Conservation (phyloP, 2,329 filamentous ascomycete species). For the Tetracladium maxilliforme region DNA sequence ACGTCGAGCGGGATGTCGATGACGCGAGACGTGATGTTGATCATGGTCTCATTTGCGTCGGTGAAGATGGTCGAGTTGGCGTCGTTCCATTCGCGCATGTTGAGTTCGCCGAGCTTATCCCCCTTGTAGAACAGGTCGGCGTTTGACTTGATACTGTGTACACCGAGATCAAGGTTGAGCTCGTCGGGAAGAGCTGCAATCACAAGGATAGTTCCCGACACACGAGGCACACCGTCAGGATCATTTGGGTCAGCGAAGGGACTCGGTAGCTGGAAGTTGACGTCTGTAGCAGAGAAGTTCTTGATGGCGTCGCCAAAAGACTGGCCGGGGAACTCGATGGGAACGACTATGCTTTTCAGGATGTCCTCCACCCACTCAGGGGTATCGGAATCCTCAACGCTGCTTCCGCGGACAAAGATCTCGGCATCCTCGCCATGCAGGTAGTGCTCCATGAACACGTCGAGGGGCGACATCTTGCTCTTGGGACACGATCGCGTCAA, state of each 20-base stretch:
- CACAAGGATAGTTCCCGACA: constrained; percentile 74
- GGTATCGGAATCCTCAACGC: constrained; percentile 47
- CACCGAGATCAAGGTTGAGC: constrained; percentile 73
- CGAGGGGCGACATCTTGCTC: constrained; percentile 67
- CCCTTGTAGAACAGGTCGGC: constrained; percentile 70
- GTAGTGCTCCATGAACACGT: constrained; percentile 67
- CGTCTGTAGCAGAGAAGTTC: constrained; percentile 75
- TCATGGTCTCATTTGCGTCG: constrained; percentile 38
- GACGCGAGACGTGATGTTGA: constrained; percentile 65
- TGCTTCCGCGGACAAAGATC: constrained; percentile 71
- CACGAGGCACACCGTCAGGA: constrained; percentile 57
- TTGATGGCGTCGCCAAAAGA: constrained; percentile 72
- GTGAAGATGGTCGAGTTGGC: constrained; percentile 61
- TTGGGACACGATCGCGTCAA: constrained; percentile 63
- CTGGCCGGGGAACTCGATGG: constrained; percentile 70
- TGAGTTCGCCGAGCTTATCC: constrained; percentile 66
- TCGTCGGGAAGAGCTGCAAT: constrained; percentile 68
- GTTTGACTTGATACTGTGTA: constrained; percentile 60
- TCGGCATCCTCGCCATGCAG: constrained; percentile 66
- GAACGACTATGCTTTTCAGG: constrained; percentile 67
- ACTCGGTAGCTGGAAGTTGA: constrained; percentile 74
- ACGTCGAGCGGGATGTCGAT: constrained; percentile 70
- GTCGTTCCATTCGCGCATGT: constrained; percentile 68
- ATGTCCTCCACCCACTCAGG: constrained; percentile 75
- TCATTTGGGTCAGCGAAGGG: constrained; percentile 62